Conservation (phyloP, 75 land plant species). For the Pinus taeda region DNA sequence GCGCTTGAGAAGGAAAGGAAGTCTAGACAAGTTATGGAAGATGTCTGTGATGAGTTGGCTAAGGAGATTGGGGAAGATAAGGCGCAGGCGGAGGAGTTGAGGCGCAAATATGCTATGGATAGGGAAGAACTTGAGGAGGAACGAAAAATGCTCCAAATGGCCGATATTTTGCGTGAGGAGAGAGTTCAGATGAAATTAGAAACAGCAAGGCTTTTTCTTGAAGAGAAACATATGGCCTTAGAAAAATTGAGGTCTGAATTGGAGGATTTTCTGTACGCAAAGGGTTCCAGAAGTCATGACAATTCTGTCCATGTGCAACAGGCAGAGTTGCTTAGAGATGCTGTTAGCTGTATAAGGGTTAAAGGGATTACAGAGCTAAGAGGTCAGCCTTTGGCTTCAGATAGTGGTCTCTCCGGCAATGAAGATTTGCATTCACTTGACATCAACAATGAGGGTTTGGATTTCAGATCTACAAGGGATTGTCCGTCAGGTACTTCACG, state of each 20-base stretch:
- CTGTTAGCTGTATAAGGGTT: not conserved
- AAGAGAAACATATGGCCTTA: constrained; percentile 14
- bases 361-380: not conserved
- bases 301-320: not conserved
- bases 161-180: constrained; percentile 25
- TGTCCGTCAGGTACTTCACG: not conserved
- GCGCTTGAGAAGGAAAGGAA: constrained; percentile 21
- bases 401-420: not conserved
- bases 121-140: constrained; percentile 29
- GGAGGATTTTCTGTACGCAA: constrained; percentile 14
- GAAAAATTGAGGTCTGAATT: constrained; percentile 12
- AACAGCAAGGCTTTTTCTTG: constrained; percentile 21
- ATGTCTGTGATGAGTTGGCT: constrained; percentile 27
- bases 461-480: not conserved
- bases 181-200: constrained; percentile 29
- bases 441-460: constrained; percentile 1
- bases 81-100: constrained; percentile 22
- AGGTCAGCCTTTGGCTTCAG: not conserved
- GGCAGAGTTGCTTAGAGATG: constrained; percentile 3
- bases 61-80: constrained; percentile 25
- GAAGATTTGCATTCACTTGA: constrained; percentile 4
- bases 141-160: constrained; percentile 26
- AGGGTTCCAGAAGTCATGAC: not conserved
- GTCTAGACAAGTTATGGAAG: constrained; percentile 21
- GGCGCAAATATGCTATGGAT: constrained; percentile 17